Evolutionary conservation across 2,329 filamentous ascomycete species (phyloP).

Genomic region (Apiospora malaysiana): DNA sequence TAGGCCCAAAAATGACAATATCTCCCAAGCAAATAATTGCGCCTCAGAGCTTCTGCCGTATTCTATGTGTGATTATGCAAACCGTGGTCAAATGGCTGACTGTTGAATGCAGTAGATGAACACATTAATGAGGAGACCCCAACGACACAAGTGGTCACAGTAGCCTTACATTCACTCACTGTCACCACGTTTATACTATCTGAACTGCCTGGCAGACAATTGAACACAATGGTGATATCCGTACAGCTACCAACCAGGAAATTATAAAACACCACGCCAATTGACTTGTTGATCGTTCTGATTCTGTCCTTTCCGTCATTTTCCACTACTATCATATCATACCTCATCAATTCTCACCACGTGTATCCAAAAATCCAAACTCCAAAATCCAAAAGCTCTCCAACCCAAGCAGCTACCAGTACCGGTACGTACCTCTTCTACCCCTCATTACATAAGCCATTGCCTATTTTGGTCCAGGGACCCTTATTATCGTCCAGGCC

Average conservation of each 20-base stretch:
- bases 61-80: not conserved
- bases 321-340: not conserved
- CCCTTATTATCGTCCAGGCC: conserved; percentile 4
- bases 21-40: not conserved
- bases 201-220: not conserved
- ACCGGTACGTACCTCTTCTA: not conserved
- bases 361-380: not conserved
- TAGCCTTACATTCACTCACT: not conserved
- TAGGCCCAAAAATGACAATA: not conserved
- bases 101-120: not conserved
- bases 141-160: too few species aligned
- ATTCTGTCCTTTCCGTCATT: too few species aligned
- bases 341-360: too few species aligned
- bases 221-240: too few species aligned
- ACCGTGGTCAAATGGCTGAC: too few species aligned
- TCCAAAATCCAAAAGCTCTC: not conserved
- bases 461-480: conserved; percentile 10
- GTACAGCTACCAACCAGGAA: too few species aligned
- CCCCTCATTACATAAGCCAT: conserved; percentile 19
- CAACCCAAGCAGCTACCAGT: too few species aligned
- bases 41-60: not conserved
- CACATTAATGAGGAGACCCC: too few species aligned
- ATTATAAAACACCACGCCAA: too few species aligned
- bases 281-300: too few species aligned
- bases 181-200: not conserved